Conservation (phyloP, 768 basidiomycete species). For the Boletus sp. region DNA sequence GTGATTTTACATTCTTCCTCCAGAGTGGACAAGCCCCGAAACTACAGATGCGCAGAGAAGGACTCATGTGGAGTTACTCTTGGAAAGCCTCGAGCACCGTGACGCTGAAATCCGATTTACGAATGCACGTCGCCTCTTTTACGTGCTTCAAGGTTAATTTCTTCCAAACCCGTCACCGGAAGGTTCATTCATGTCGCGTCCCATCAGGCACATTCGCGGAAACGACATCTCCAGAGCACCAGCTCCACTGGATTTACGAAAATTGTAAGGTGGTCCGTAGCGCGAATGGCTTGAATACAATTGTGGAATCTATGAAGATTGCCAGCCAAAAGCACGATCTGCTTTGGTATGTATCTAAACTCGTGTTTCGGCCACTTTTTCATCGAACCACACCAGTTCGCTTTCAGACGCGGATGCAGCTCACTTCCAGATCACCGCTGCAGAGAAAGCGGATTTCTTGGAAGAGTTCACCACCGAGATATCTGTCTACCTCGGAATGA, state of each 20-base stretch:
- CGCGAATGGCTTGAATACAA: conserved; percentile 78
- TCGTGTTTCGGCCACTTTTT: not conserved
- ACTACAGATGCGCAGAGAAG: conserved; percentile 59
- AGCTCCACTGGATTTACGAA: conserved; percentile 93
- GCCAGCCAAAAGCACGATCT: conserved; percentile 86
- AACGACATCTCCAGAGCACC: conserved; percentile 88
- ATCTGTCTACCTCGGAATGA: conserved; percentile 90
- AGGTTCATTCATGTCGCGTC: conserved; percentile 10
- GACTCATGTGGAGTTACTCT: conserved; percentile 72
- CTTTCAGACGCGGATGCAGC: conserved; percentile 73
- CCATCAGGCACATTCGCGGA: conserved; percentile 82
- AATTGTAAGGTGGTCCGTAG: conserved; percentile 85
- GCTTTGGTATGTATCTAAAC: conserved; percentile 51
- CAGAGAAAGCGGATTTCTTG: conserved; percentile 74
- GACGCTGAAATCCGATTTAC: conserved; percentile 82
- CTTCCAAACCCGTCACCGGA: not conserved
- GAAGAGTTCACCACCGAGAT: conserved; percentile 93
- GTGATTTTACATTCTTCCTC: not conserved
- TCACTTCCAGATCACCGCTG: conserved; percentile 65
- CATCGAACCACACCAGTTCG: conserved; percentile 44
- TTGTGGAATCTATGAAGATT: conserved; percentile 88
- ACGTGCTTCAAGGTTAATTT: conserved; percentile 81
- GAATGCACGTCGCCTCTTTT: conserved; percentile 83
- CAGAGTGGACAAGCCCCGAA: conserved; percentile 75
- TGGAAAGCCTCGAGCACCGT: conserved; percentile 86